These are phyloP conservation scores for Eimeria falciformis DNA, from an alignment of 169 alveolate species.

Conservation along the genomic window DNA sequence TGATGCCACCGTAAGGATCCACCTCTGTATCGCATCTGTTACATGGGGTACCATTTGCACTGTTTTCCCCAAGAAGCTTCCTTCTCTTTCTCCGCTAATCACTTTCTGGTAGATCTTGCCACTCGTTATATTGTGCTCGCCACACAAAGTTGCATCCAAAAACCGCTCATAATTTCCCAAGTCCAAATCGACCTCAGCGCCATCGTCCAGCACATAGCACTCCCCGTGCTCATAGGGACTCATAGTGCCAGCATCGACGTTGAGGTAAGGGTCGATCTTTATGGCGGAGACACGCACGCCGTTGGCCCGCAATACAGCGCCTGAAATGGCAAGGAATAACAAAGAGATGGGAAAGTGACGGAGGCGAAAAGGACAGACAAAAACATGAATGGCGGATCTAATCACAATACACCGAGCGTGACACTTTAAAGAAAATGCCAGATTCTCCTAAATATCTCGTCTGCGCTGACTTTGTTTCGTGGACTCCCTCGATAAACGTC, in stretches of 20 bases:
- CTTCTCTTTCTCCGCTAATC: conserved; percentile 93
- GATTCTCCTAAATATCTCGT: too few species aligned
- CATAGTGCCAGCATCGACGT: conserved; percentile 97
- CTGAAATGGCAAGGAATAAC: conserved; percentile 89
- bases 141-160: conserved; percentile 89
- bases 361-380: too few species aligned
- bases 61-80: conserved; percentile 97
- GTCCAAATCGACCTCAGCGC: conserved; percentile 98
- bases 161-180: conserved; percentile 99
- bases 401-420: too few species aligned
- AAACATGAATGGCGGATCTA: too few species aligned
- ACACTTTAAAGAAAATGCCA: too few species aligned
- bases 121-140: conserved; percentile 94
- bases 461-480: too few species aligned
- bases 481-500: too few species aligned
- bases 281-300: conserved; percentile 94
- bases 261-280: conserved; percentile 97
- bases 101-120: conserved; percentile 96
- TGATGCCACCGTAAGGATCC: conserved; percentile 90
- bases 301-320: conserved; percentile 91
- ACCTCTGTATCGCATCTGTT: conserved; percentile 86
- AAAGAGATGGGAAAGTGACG: too few species aligned
- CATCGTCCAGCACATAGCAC: conserved; percentile 96
- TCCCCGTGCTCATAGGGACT: conserved; percentile 99
- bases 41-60: conserved; percentile 91